Evolutionary conservation across 805 yeast genomes (phyloP), one percentile per base, ranked within the genome.

Genomic region (Wickerhamomyces pijperi): DNA sequence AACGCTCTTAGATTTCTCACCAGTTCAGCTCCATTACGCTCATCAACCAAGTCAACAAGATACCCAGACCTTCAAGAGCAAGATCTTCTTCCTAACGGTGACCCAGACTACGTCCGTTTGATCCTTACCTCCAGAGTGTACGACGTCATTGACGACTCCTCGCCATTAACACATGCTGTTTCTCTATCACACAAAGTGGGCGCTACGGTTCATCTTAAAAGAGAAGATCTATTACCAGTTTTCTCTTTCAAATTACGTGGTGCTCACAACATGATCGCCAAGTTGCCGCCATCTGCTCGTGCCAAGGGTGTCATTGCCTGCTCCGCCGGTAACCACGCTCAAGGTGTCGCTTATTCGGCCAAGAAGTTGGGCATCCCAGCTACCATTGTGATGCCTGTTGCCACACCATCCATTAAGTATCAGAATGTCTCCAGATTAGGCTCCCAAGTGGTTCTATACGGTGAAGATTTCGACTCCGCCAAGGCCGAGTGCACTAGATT

Each of bases 271-370:
- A 87, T 86, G 95, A 82, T 92, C 51, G 94, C 97, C 28, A 84
- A 90, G 51, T 62, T 92, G 37, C 76, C 78, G 39, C 62, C 73
- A n/a, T 39, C 56, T 7, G 54, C 61, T 29, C 78, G 49, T 71
- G 79, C 46, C 51, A 85, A 58, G 68, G 99, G 99, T 50, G 97
- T 92, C 40, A 82, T 94, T 56, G 97, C 97, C 0, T 92, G 97
- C 54, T 86, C 97, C 23, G 99, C 99, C 4, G 99, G 99, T 28
- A 92, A 92, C 60, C 99, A 92, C 53, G 99, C 99, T 2, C 99
- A 92, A 58, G 99, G 99, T 48, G 97, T 92, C 13, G 98, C 98
- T 0, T 90, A 63, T 57, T 82, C 95, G 18, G 95, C 97, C 4
- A 77, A 76, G 43, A 76, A 80, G 43, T 66, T 92, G 54, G 81